Evolutionary conservation across 495 filamentous ascomycete genomes (phyloP), one percentile per base, ranked within the genome.

Genomic region (Aeminium ludgeri): DNA sequence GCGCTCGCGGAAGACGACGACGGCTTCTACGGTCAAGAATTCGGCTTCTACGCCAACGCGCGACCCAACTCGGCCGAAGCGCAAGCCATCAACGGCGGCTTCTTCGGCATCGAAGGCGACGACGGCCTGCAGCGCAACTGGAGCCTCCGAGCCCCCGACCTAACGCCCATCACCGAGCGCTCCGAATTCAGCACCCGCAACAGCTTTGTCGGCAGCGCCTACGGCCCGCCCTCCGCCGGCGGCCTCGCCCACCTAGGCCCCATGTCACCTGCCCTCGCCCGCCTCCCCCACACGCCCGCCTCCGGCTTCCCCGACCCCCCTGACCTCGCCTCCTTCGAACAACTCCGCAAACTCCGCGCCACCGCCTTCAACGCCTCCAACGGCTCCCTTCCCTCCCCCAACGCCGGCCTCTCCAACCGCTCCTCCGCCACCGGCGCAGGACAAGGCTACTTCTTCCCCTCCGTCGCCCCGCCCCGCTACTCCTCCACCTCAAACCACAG

Each of bases 141-240:
- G 45, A 85, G 72, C 52, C 77, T 80, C 18, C 67, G 80, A 30
- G 85, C 94, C 44, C 89, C 91, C 2, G 92, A 85, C 51, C 63
- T 97, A 20, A 97, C 89, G 2, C 89, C 89, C 4, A 97, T 97
- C 47, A 95, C 86, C 0, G 89, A 97, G 59, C 74, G 87, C 2
- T 91, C 82, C 49, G 89, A 97, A 64, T 92, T 89, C 65, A 89
- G 82, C 30, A 93, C 89, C 36, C 74, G 91, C 37, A 96, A 95
- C 54, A 87, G 80, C 2, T 71, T 89, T 50, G 80, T 89, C 65
- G 78, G 72, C 23, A 59, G 38, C 36, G 1, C 34, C 31, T 13
- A 17, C 30, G 41, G 28, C 29, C 25, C 42, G 45, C 15, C 31
- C 17, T 8, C 33, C 28, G 76, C 44, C 61, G 68, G 6, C 42